Base-by-base conservation (phyloP, 2,329 filamentous ascomycete species). In the Colletotrichum sp. region DNA sequence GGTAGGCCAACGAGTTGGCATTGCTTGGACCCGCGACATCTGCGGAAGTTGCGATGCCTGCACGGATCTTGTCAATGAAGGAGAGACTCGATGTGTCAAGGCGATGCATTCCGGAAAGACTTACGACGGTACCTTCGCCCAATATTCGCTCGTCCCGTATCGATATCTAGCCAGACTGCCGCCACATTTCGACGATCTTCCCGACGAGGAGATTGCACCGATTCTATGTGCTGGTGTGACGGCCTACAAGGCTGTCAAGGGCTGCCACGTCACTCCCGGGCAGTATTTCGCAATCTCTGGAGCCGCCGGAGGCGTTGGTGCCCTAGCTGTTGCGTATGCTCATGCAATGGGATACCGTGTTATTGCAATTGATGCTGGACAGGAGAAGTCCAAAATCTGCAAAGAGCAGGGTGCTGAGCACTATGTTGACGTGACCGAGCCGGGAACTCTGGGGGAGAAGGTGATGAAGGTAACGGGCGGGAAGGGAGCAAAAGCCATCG, bases 221-320 rank as follows among this genome's bases (percentile, higher is more conserved):
- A 82, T 87, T 8, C 75, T 88, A 36, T 88, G 86, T 69, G 86
- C 83, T 0, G 86, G 86, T 1, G 85, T 87, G 1, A 87, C 86
- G 1, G 86, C 85, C 1, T 88, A 87, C 75, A 85, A 85, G 77
- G 85, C 84, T 0, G 67, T 87, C 64, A 86, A 86, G 77, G 75
- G 74, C 1, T 83, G 81, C 36, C 78, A 72, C 5, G 75, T 81
- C 6, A 78, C 74, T 0, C 83, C 83, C 0, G 85, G 86, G 4
- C 80, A 84, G 68, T 86, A 81, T 81, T 75, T 87, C 2, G 84
- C 81, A 1, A 79, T 88, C 7, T 79, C 82, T 0, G 86, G 86
- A 3, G 86, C 81, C 3, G 85, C 82, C 0, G 86, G 86, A 7
- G 86, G 86, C 1, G 84, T 87, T 3, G 86, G 85, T 0, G 81